Conservation (phyloP, 2,329 filamentous ascomycete species). For the Dothistroma pini region DNA sequence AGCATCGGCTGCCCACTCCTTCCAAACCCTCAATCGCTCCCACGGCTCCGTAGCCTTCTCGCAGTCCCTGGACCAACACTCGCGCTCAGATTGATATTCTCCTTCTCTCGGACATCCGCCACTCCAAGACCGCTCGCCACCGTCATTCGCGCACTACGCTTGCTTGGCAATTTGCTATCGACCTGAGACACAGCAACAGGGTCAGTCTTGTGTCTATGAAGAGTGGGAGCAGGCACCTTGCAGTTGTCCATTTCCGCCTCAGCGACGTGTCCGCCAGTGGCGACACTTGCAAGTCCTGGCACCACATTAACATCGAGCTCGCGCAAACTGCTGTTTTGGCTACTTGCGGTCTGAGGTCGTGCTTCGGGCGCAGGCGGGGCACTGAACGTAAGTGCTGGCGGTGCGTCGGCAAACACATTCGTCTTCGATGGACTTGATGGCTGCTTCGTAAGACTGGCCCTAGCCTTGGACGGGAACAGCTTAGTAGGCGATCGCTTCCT, state of each 20-base stretch:
- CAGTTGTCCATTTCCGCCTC: conserved; percentile 29
- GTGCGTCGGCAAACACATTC: conserved; percentile 34
- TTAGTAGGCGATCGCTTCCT: conserved; percentile 35
- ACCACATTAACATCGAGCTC: conserved; percentile 48
- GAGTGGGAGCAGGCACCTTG: conserved; percentile 33
- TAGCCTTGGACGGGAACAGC: conserved; percentile 26
- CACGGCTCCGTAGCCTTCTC: conserved; percentile 45
- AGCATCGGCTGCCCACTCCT: not conserved
- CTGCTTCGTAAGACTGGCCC: conserved; percentile 29
- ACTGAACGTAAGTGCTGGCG: conserved; percentile 22
- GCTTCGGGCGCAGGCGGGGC: conserved; percentile 24
- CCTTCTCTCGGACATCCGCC: conserved; percentile 34
- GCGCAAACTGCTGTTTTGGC: conserved; percentile 36
- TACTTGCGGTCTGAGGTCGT: conserved; percentile 30
- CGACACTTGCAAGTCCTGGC: conserved; percentile 19
- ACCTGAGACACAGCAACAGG: conserved; percentile 20
- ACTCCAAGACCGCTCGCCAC: conserved; percentile 33
- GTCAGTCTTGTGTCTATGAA: conserved; percentile 45
- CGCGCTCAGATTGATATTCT: conserved; percentile 40
- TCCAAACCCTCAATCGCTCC: conserved; percentile 16
- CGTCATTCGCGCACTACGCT: conserved; percentile 40
- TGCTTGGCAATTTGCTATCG: conserved; percentile 44
- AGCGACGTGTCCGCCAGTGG: conserved; percentile 27
- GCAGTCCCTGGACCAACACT: conserved; percentile 35
- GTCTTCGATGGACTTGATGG: conserved; percentile 32